phyloP scores from a whole-genome alignment of 305 asterid species.

The Petunia hybrid region DNA sequence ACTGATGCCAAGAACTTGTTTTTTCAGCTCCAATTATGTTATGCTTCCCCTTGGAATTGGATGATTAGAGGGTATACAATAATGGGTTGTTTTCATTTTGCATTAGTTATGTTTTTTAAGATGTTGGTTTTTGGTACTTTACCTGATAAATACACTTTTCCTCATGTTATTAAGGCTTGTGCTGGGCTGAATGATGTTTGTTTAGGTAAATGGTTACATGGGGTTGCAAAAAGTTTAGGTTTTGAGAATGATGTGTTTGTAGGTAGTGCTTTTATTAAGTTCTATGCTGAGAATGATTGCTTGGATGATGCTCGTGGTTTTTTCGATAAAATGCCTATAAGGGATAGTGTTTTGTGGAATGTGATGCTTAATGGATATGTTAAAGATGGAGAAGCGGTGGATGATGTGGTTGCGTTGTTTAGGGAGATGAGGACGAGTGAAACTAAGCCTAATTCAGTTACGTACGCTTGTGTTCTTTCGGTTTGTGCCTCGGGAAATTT shows the following conservation, averaged over 20 bases:
- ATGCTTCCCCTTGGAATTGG: constrained; percentile 99
- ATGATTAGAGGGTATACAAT: constrained; percentile 80
- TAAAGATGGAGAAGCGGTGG: constrained; percentile 49
- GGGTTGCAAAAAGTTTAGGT: constrained; percentile 49
- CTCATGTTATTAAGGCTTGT: constrained; percentile 80
- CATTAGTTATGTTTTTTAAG: constrained; percentile 74
- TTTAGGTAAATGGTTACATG: constrained; percentile 60
- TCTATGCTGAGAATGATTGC: constrained; percentile 69
- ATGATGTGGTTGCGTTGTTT: constrained; percentile 59
- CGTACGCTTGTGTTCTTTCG: constrained; percentile 71
- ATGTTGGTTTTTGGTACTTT: constrained; percentile 74
- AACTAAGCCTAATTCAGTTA: constrained; percentile 61
- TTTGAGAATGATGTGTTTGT: constrained; percentile 78
- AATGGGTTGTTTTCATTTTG: constrained; percentile 60
- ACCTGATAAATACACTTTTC: constrained; percentile 89
- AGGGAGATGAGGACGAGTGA: constrained; percentile 62
- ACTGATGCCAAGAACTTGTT: constrained; percentile 69
- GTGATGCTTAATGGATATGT: constrained; percentile 74
- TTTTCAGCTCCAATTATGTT: constrained; percentile 66
- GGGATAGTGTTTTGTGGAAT: constrained; percentile 83
- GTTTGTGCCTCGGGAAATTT: constrained; percentile 61
- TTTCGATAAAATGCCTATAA: constrained; percentile 76
- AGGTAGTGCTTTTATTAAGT: constrained; percentile 80
- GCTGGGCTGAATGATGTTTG: constrained; percentile 59
- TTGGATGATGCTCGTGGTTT: constrained; percentile 55